Evolutionary conservation across 2,329 filamentous ascomycete genomes (phyloP), one percentile per base, ranked within the genome.

Genomic region (Lachnellula occidentalis): DNA sequence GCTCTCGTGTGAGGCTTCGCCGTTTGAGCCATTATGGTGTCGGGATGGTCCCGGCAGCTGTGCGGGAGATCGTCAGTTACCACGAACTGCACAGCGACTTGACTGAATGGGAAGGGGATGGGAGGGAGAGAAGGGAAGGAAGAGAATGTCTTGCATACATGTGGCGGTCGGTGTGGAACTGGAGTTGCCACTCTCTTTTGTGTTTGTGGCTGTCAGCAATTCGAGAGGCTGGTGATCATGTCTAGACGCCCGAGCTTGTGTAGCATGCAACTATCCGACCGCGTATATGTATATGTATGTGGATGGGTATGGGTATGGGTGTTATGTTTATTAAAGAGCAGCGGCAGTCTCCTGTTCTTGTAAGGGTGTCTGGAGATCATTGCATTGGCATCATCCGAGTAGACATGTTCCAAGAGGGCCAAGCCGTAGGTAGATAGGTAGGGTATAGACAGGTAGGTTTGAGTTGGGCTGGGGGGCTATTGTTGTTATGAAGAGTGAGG

Each of bases 1-100:
- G 62, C 59, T 49, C 62, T 63, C 50, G 58, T 56, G 45, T 63
- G 59, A 50, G 58, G 46, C 46, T 63, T 62, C 53, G 63, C 60
- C 43, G 58, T 62, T 57, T 66, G 65, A 55, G 63, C 58, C 63
- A 66, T 67, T 55, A 58, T 58, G 51, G 34, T 55, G 57, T 58
- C 52, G 57, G 58, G 57, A 56, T 46, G 51, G 56, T 53, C 60
- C 59, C 58, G 58, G 48, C 52, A 50, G 47, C 55, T 55, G 41
- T 46, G 54, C 45, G 46, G 50, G 43, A 50, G 19, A 55, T 59
- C 47, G 57, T 66, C 54, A 64, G 61, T 39, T 54, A 58, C 51
- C 51, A 51, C 51, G 36, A 15, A 39, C 43, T 48, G 47, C 22
- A 51, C 50, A 34, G 34, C 45, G 52, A 51, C 45, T 48, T 34